Evolutionary conservation across 371 early-diverging fungal species (phyloP).

Genomic region (Mortierella sp.): DNA sequence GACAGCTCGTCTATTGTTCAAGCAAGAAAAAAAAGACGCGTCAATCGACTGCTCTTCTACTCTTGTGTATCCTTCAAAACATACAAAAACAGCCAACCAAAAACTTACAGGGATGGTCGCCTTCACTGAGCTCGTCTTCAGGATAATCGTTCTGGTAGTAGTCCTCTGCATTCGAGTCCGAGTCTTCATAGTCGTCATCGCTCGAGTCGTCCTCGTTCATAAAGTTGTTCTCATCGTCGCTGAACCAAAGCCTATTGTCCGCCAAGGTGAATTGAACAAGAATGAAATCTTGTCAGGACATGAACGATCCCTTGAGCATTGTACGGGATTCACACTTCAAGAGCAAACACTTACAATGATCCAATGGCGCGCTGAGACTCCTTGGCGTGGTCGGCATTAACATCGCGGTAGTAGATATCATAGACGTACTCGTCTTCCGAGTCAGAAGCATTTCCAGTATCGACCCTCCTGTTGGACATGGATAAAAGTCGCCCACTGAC

Average conservation of each 20-base stretch:
- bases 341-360: slow-evolving; percentile 60
- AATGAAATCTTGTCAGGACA: background rate
- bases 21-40: background rate
- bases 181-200: slow-evolving; percentile 69
- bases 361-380: slow-evolving; percentile 56
- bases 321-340: background rate
- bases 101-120: slow-evolving; percentile 40
- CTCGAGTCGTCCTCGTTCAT: slow-evolving; percentile 69
- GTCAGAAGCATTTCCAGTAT: slow-evolving; percentile 53
- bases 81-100: background rate
- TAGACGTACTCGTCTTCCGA: slow-evolving; percentile 71
- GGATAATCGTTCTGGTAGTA: slow-evolving; percentile 76
- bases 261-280: background rate
- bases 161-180: slow-evolving; percentile 78
- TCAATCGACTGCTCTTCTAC: background rate
- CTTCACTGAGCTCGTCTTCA: slow-evolving; percentile 68
- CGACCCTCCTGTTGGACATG: background rate
- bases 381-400: slow-evolving; percentile 46
- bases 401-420: slow-evolving; percentile 72
- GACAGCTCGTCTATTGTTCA: slow-evolving; percentile 22
- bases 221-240: slow-evolving; percentile 61
- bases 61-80: background rate
- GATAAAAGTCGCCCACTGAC: slow-evolving; percentile 1
- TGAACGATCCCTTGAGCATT: background rate
- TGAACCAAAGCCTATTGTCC: slow-evolving; percentile 63